Evolutionary conservation across 768 basidiomycete genomes (phyloP).

Genomic region (Exidia glandulosa): DNA sequence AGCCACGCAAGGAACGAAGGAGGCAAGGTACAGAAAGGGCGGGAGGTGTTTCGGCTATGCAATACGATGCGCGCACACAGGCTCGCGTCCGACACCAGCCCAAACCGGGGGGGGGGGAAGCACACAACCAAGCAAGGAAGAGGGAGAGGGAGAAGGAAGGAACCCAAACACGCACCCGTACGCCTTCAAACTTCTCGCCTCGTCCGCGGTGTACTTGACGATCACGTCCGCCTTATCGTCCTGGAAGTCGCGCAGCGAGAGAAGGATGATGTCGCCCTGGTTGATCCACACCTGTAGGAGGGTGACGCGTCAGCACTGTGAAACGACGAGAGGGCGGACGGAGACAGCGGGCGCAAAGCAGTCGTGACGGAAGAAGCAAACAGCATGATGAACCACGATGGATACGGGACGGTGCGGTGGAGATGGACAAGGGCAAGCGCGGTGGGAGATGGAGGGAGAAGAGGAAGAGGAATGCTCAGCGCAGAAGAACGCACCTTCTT

Average conservation of each 20-base stretch:
- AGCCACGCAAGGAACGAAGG: no score
- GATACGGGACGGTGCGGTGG: background rate
- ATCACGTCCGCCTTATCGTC: constrained; percentile 99
- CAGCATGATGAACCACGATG: background rate
- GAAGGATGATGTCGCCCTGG: constrained; percentile 90
- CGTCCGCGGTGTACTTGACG: constrained; percentile 96
- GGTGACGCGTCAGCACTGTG: background rate
- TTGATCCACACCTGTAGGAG: constrained; percentile 94
- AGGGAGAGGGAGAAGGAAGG: constrained; percentile 26
- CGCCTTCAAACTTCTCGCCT: constrained; percentile 55
- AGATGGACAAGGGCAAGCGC: background rate
- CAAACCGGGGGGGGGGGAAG: constrained; percentile 4
- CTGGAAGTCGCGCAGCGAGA: constrained; percentile 96
- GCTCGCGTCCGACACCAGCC: background rate
- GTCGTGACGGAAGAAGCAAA: background rate
- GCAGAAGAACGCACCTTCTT: constrained; percentile 72
- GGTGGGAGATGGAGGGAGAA: background rate
- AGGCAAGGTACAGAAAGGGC: no score
- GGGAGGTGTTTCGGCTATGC: no score
- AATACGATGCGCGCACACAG: no score
- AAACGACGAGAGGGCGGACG: background rate
- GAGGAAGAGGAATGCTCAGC: background rate
- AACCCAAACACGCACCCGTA: background rate
- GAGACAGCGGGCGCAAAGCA: background rate
- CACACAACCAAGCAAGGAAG: background rate